Base-by-base conservation (phyloP, 345 rosid species). In the Microcos paniculata region DNA sequence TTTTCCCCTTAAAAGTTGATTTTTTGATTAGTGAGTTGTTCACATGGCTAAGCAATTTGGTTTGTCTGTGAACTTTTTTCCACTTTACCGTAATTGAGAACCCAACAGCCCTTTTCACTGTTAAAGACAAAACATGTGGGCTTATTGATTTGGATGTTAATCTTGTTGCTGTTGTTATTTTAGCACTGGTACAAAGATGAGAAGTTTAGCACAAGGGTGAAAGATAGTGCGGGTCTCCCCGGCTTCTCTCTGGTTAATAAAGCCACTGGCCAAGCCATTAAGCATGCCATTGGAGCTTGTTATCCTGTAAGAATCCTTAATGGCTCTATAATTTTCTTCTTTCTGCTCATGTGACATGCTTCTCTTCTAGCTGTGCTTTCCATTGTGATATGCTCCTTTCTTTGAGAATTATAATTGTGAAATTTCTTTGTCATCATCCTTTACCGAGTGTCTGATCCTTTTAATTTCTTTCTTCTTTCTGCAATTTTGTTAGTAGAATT, bases 141-240 rank as follows among this genome's bases (percentile, higher is more conserved):
- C 40, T 35, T 1, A 2, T 1, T 77, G 61, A 12, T 59, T 67
- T 58, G 73, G 15, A 43, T 61, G 28, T 58, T 62, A 35, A 46
- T 70, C 62, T 42, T 26, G 19, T 45, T 51, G 33, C 33, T 51
- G 28, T 71, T 70, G 28, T 43, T 70, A 74, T 69, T 78, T 72
- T 75, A 95, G 99, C 86, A 87, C 76, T 95, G 99, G 99, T 90
- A 78, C 84, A 95, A 89, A 84, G 98, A 90, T 68, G 93, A 93
- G 88, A 96, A 87, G 81, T 90, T 72, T 84, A 90, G 94, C 79
- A 89, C 94, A 13, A 80, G 87, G 57, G 98, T 91, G 62, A 96
- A 91, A 77, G 98, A 96, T 71, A 89, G 80, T 72, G 97, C 86
- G 26, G 97, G 98, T 6, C 80, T 23, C 55, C 98, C 99, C n/a